These are phyloP conservation scores for Amanita muscaria DNA, from an alignment of 768 basidiomycete species.

Conservation along the genomic window DNA sequence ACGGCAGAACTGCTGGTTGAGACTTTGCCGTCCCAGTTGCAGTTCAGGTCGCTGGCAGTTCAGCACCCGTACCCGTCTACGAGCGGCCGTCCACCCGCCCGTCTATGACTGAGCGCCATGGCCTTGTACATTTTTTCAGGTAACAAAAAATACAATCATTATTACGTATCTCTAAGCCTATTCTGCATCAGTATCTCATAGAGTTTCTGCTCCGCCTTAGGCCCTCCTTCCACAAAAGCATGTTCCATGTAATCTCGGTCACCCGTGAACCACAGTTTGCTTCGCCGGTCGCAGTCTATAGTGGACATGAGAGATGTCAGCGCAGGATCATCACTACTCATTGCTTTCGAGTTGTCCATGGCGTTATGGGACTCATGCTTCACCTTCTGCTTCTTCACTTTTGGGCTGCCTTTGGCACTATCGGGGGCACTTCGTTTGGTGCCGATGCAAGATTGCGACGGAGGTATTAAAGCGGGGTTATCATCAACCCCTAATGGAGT, in stretches of 20 bases:
- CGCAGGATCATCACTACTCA: not conserved
- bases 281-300: too few relatives aligned
- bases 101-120: too few relatives aligned
- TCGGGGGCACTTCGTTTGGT: not conserved
- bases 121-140: not conserved
- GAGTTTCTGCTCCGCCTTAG: not conserved
- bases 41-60: too few relatives aligned
- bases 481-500: not conserved
- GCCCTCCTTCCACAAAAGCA: not conserved
- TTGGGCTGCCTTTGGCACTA: not conserved
- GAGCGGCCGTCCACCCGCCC: too few relatives aligned
- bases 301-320: too few relatives aligned
- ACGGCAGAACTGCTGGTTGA: too few relatives aligned
- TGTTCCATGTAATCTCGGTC: not conserved
- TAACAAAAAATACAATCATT: slow-evolving; percentile 1
- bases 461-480: slow-evolving; percentile 1
- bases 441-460: not conserved
- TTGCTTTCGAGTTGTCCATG: not conserved
- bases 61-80: too few relatives aligned
- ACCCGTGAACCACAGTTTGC: not conserved
- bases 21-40: too few relatives aligned
- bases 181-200: not conserved
- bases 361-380: not conserved
- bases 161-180: slow-evolving; percentile 1
- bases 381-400: not conserved